Evolutionary conservation across 2,329 filamentous ascomycete genomes (phyloP), one percentile per base, ranked within the genome.

Genomic region (Raffaelea deltoideospora): DNA sequence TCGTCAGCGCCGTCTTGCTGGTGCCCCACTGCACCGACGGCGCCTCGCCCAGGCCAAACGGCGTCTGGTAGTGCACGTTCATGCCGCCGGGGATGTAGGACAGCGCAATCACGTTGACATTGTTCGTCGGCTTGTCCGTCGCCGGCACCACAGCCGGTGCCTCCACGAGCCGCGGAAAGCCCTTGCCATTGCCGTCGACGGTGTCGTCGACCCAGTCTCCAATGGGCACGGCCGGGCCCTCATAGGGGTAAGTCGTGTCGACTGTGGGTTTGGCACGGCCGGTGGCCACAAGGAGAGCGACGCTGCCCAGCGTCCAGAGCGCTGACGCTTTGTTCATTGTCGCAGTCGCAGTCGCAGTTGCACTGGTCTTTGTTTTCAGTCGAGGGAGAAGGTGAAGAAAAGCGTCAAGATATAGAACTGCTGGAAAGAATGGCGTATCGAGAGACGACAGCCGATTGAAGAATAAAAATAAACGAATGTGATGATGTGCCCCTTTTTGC

Each of bases 1-100:
- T 46, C 39, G 47, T 43, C 44, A 68, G 44, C 6, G 51, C 40
- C 10, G 45, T 30, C 2, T 53, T 47, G 37, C 43, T 41, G 23
- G 45, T 52, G 10, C 65, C 65, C 59, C 61, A 69, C 15, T 53
- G 49, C 4, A 69, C 52, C 1, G 53, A 48, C 0, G 65, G 65
- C 5, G 50, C 43, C n/a, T 45, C 48, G 13, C 59, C 61, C n/a
- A 69, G 49, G 7, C 65, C 65, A 43, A 68, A 69, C 0, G 65
- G 63, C 1, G 65, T 69, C 50, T 69, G 65, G 47, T 59, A 69
- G 49, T 69, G 65, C 38, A 69, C 57, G 46, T 65, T 65, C 47
- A 69, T 61, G 24, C 65, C 65, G 34, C 54, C 48, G 1, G 63
- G 63, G 3, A 66, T 41, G 41, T 66, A 69, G 1, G 64, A 54